Evolutionary conservation across 441 rosid species (phyloP).

Genomic region (Hura crepitans): DNA sequence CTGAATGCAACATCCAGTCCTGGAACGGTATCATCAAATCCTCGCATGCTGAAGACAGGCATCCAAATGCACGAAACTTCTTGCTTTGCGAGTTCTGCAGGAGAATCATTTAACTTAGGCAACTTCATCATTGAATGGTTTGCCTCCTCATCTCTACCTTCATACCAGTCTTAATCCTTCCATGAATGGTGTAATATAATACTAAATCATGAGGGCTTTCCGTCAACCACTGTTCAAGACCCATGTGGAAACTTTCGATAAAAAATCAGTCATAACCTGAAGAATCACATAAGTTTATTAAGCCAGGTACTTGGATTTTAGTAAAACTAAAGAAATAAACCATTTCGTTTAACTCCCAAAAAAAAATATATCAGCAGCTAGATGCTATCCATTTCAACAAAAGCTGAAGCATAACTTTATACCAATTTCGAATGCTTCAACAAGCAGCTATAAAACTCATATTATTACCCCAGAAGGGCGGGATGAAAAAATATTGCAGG

Average conservation of each 20-base stretch:
- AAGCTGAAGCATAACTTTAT: not conserved
- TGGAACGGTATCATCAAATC: too few relatives aligned
- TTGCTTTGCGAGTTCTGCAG: too few relatives aligned
- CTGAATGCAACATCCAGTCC: too few relatives aligned
- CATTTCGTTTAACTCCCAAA: not conserved
- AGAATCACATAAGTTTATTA: not conserved
- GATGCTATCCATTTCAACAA: not conserved
- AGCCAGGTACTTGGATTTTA: not conserved
- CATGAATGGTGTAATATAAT: not conserved
- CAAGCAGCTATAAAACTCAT: not conserved
- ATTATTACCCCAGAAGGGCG: too few relatives aligned
- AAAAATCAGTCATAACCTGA: constrained; percentile 76
- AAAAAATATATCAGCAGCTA: not conserved
- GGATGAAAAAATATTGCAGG: too few relatives aligned
- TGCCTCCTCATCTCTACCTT: not conserved
- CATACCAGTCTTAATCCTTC: not conserved
- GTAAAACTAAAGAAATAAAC: not conserved
- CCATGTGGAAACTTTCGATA: constrained; percentile 63
- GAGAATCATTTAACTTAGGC: too few relatives aligned
- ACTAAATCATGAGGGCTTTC: constrained; percentile 32
- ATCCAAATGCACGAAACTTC: too few relatives aligned
- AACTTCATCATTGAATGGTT: not conserved
- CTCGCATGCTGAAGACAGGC: too few relatives aligned
- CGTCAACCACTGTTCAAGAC: constrained; percentile 50
- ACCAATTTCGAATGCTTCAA: not conserved